phyloP scores from a whole-genome alignment of 805 yeast species.

The Candida germanica region DNA sequence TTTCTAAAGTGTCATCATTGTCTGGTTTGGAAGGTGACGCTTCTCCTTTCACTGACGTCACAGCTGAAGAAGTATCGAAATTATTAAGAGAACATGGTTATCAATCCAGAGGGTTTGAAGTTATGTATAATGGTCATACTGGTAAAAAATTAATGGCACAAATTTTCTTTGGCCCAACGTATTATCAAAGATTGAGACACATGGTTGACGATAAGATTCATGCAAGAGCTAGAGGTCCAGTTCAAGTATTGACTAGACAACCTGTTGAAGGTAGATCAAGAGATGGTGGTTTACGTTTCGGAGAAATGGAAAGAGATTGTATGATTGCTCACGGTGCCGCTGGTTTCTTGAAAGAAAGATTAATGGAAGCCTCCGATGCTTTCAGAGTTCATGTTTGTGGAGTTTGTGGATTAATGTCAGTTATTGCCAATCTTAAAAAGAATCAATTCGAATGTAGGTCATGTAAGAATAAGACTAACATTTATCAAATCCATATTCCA shows the following conservation, averaged over 20 bases:
- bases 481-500: slow-evolving; percentile 96
- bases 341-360: slow-evolving; percentile 92
- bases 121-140: slow-evolving; percentile 98
- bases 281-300: slow-evolving; percentile 99
- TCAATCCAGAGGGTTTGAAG: slow-evolving; percentile 97
- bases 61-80: slow-evolving; percentile 94
- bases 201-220: slow-evolving; percentile 99
- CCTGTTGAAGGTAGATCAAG: slow-evolving; percentile 99
- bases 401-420: slow-evolving; percentile 96
- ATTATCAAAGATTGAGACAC: slow-evolving; percentile 96
- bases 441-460: slow-evolving; percentile 98
- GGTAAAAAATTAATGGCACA: slow-evolving; percentile 98
- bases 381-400: slow-evolving; percentile 98
- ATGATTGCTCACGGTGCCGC: slow-evolving; percentile 99
- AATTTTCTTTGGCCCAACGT: slow-evolving; percentile 99
- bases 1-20: slow-evolving; percentile 90
- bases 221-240: slow-evolving; percentile 99
- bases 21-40: slow-evolving; percentile 99
- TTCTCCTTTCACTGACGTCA: slow-evolving; percentile 96
- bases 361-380: slow-evolving; percentile 99
- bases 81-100: slow-evolving; percentile 92
- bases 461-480: slow-evolving; percentile 97
- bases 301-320: slow-evolving; percentile 99
- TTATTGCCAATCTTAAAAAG: slow-evolving; percentile 95
- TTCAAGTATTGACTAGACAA: slow-evolving; percentile 95